Conservation (phyloP, 108 stramenopile genomes). For the Asterionellopsis glacialis region DNA sequence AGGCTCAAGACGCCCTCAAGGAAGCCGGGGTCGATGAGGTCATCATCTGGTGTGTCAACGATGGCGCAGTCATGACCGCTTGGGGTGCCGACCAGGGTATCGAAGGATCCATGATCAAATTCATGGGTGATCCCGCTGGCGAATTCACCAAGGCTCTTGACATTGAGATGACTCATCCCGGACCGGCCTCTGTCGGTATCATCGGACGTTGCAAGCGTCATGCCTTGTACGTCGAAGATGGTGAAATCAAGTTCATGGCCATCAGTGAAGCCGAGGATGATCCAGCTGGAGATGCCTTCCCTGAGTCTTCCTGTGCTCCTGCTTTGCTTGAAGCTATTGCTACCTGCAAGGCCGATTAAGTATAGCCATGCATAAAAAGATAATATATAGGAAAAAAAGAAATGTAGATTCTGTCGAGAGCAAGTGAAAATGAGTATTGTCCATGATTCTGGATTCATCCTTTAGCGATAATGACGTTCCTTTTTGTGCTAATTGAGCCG, state of each 20-base stretch:
- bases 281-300: conserved; percentile 58
- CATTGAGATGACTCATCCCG: conserved; percentile 56
- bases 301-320: conserved; percentile 32
- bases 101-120: conserved; percentile 33
- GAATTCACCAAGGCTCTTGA: conserved; percentile 52
- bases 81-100: conserved; percentile 61
- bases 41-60: conserved; percentile 67
- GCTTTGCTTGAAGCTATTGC: conserved; percentile 38
- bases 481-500: too few species aligned
- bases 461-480: too few species aligned
- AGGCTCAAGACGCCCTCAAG: conserved; percentile 62
- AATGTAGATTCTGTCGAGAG: too few species aligned
- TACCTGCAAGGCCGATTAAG: too few species aligned
- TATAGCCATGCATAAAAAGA: too few species aligned
- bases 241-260: conserved; percentile 41
- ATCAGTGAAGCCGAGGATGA: conserved; percentile 61
- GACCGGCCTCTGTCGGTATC: conserved; percentile 42
- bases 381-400: too few species aligned
- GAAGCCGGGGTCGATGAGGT: conserved; percentile 55
- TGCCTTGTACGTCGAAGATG: conserved; percentile 57
- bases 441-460: too few species aligned
- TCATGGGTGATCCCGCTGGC: conserved; percentile 59
- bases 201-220: conserved; percentile 68
- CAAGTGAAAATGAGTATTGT: too few species aligned
- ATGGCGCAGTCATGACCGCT: conserved; percentile 68